Evolutionary conservation across 2,329 filamentous ascomycete genomes (phyloP), one percentile per base, ranked within the genome.

Genomic region (Epichloe sibirici): DNA sequence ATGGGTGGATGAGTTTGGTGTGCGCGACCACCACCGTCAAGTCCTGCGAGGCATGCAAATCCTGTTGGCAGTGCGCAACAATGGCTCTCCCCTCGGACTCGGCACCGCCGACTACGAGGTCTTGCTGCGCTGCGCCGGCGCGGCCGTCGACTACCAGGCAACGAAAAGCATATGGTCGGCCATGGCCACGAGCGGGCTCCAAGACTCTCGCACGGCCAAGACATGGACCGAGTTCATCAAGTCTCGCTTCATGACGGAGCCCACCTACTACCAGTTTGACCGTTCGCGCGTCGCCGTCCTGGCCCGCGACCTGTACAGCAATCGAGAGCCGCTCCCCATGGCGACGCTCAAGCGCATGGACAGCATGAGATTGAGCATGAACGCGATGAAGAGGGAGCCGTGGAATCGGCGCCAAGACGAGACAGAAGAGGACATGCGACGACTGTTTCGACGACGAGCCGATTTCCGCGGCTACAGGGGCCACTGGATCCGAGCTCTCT

Each of bases 101-200:
- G 58, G 63, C 1, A 48, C 65, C 0, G 62, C 68, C 5, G 76
- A 79, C 62, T 77, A 72, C 51, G 62, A 69, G 31, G 61, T 70
- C 2, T 63, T 75, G 13, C 56, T 79, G 37, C 67, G 75, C 17
- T 74, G 68, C 51, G 74, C 75, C 3, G 77, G 73, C 4, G 72
- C 74, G 15, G 66, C 69, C 8, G 63, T 67, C 3, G 69, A 76
- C 49, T 57, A 65, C 0, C 38, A 52, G 0, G 62, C 63, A 8
- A 68, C 64, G 6, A 67, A 66, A 50, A 52, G 51, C 23, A 57
- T 75, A 43, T 74, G 69, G 68, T 45, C 60, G 2, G 51, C 65
- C 48, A 66, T 72, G 56, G 53, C 58, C 8, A 17, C 50, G 13
- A 51, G 56, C 15, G 58, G 60, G 4, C 28, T 69, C 48, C 62